Conservation (phyloP, 495 filamentous ascomycete genomes). For the Penicillium longicatenatum region DNA sequence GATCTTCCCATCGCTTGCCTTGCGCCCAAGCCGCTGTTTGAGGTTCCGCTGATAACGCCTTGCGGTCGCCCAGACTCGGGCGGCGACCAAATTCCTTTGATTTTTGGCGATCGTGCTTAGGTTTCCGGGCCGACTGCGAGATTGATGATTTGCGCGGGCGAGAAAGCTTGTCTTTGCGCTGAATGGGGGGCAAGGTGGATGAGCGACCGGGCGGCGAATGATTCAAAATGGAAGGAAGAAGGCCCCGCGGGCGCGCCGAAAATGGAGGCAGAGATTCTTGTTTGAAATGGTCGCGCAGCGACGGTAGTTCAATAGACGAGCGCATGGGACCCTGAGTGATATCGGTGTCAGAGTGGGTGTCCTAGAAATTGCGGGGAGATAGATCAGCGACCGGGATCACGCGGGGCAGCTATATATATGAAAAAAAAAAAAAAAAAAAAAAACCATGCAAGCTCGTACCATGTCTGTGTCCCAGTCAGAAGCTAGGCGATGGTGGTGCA, state of each 20-base stretch:
- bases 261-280: slow-evolving; percentile 68
- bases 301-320: slow-evolving; percentile 71
- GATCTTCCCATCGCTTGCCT: slow-evolving; percentile 90
- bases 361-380: slow-evolving; percentile 44
- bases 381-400: slow-evolving; percentile 8
- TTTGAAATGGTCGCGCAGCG: slow-evolving; percentile 70
- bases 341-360: slow-evolving; percentile 73
- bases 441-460: slow-evolving; percentile 51
- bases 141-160: slow-evolving; percentile 84
- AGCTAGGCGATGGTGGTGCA: slow-evolving; percentile 80
- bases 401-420: background rate
- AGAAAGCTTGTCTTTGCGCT: slow-evolving; percentile 62
- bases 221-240: slow-evolving; percentile 78
- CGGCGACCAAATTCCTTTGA: slow-evolving; percentile 69
- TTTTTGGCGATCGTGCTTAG: slow-evolving; percentile 74
- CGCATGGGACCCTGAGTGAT: slow-evolving; percentile 56
- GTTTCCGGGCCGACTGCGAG: slow-evolving; percentile 67
- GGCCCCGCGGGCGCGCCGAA: slow-evolving; percentile 64
- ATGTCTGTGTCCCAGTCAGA: slow-evolving; percentile 83
- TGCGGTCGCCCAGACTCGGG: slow-evolving; percentile 73
- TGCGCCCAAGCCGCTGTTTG: slow-evolving; percentile 65
- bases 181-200: slow-evolving; percentile 80
- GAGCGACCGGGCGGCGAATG: slow-evolving; percentile 84
- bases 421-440: slow-evolving; percentile 3
- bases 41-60: slow-evolving; percentile 83